phyloP scores from a whole-genome alignment of 345 rosid genomes.

The Adansonia digitata region DNA sequence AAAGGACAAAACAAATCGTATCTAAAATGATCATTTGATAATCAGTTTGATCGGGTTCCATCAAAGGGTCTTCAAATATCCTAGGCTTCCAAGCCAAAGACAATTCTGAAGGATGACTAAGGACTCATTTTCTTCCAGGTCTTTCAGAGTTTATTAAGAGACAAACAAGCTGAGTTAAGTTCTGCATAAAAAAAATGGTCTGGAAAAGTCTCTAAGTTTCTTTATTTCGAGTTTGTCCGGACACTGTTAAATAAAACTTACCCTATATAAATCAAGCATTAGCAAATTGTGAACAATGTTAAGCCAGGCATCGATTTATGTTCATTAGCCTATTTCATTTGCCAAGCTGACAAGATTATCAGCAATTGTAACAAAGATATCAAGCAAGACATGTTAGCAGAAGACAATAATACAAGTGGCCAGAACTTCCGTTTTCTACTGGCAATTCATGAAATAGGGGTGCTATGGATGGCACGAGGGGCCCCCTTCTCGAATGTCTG shows the following conservation, averaged over 20 bases:
- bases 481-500: background rate
- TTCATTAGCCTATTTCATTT: background rate
- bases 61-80: background rate
- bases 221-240: background rate
- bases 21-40: slow-evolving; percentile 16
- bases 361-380: background rate
- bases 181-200: background rate
- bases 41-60: slow-evolving; percentile 15
- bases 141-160: background rate
- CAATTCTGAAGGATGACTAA: background rate
- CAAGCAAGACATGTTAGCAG: background rate
- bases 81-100: background rate
- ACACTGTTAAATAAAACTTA: background rate
- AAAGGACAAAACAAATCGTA: slow-evolving; percentile 24
- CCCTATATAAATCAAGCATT: background rate
- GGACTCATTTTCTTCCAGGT: background rate
- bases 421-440: too few species aligned
- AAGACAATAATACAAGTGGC: too few species aligned
- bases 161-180: background rate
- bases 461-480: too few species aligned
- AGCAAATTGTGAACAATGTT: background rate
- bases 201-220: background rate
- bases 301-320: background rate
- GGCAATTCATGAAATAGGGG: too few species aligned
- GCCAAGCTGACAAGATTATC: background rate